These are phyloP conservation scores for Scheffersomyces parashehatae DNA, from an alignment of 1,139 yeast species.

Conservation along the genomic window DNA sequence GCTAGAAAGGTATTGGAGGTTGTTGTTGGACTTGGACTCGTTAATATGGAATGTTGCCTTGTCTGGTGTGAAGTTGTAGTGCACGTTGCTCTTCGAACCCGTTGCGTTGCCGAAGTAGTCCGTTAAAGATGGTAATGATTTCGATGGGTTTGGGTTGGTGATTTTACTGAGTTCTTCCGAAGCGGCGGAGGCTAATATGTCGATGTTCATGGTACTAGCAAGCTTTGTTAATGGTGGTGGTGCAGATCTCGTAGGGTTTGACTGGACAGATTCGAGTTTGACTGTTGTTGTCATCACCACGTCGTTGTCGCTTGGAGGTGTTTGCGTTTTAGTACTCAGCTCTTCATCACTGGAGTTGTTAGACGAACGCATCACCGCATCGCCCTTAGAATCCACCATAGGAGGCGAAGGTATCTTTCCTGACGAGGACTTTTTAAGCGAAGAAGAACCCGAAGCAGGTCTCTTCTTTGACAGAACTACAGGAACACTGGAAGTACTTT, in stretches of 20 bases:
- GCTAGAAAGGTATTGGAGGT: conserved; percentile 21
- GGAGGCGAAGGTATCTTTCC: background rate
- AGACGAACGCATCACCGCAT: background rate
- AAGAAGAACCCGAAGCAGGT: background rate
- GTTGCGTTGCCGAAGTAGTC: conserved; percentile 46
- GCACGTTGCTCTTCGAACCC: conserved; percentile 5
- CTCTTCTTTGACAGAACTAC: conserved; percentile 1
- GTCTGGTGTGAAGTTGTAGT: conserved; percentile 13
- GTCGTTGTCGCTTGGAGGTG: conserved; percentile 8
- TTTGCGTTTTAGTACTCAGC: conserved; percentile 5
- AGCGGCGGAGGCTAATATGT: conserved; percentile 79
- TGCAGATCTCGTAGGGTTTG: conserved; percentile 4
- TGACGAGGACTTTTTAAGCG: background rate
- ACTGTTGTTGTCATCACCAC: conserved; percentile 4
- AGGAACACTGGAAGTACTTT: background rate
- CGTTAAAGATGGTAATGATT: conserved; percentile 65
- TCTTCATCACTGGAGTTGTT: conserved; percentile 5
- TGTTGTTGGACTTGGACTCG: conserved; percentile 14
- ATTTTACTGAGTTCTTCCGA: conserved; percentile 57
- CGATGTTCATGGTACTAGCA: conserved; percentile 57
- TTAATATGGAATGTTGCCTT: conserved; percentile 17
- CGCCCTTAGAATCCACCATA: conserved; percentile 1
- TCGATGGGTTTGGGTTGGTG: conserved; percentile 31
- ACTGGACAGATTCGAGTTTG: conserved; percentile 6
- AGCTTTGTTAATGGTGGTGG: conserved; percentile 7